phyloP scores from a whole-genome alignment of 176 grass and related monocot genomes.

The Chrysopogon serrulatus region DNA sequence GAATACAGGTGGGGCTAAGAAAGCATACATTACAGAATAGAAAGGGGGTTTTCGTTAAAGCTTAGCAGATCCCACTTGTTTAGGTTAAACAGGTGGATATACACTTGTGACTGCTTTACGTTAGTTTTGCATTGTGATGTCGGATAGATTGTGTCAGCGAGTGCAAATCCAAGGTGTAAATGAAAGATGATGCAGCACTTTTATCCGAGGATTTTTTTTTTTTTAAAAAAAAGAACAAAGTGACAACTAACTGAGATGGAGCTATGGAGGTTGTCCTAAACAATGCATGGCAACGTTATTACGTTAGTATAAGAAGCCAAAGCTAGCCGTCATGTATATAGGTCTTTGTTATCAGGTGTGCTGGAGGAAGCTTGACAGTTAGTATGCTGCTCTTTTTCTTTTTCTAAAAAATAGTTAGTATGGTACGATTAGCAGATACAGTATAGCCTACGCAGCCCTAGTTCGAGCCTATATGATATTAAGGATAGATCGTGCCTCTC shows the following conservation, averaged over 20 bases:
- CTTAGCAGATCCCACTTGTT: background rate
- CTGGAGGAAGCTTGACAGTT: no score
- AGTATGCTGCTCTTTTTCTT: background rate
- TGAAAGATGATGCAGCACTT: background rate
- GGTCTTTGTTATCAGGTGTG: background rate
- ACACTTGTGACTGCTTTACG: background rate
- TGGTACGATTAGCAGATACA: background rate
- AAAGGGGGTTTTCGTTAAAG: background rate
- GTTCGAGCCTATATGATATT: background rate
- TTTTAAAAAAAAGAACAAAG: background rate
- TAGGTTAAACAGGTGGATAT: background rate
- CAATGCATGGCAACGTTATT: background rate
- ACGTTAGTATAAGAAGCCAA: background rate
- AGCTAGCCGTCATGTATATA: background rate
- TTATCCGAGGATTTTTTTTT: background rate
- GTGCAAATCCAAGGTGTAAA: slow-evolving; percentile 5
- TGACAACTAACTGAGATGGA: background rate
- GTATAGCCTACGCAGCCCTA: background rate
- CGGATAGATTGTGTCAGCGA: background rate
- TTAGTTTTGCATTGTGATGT: background rate
- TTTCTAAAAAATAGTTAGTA: background rate
- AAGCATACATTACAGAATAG: background rate
- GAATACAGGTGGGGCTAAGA: no score
- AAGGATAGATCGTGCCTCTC: slow-evolving; percentile 15
- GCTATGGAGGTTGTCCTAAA: background rate